phyloP scores from a whole-genome alignment of 192 early-diverging fungal species.

The Umbelopsis sp. region DNA sequence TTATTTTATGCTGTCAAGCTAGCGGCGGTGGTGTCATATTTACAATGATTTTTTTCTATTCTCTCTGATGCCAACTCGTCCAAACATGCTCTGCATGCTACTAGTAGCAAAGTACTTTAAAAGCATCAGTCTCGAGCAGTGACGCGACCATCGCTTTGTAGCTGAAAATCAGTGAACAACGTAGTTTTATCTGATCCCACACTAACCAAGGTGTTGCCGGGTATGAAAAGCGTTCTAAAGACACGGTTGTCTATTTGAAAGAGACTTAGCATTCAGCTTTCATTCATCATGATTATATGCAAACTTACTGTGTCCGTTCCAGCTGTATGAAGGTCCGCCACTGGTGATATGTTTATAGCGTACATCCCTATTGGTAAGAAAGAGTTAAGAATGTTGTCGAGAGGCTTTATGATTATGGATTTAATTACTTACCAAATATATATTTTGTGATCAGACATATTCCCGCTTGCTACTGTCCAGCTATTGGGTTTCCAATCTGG shows the following conservation, averaged over 20 bases:
- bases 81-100: too few relatives aligned
- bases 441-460: conserved; percentile 6
- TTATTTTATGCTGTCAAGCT: too few relatives aligned
- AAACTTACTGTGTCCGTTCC: conserved; percentile 14
- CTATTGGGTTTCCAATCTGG: conserved; percentile 11
- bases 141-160: background rate
- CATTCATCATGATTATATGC: background rate
- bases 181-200: background rate
- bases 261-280: background rate
- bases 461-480: conserved; percentile 3
- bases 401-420: background rate
- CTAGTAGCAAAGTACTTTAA: too few relatives aligned
- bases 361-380: background rate
- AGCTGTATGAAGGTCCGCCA: conserved; percentile 5
- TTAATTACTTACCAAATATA: conserved; percentile 1
- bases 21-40: background rate
- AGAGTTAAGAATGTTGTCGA: background rate
- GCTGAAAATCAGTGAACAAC: background rate
- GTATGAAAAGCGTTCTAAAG: background rate
- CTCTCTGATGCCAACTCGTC: background rate
- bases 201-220: conserved; percentile 3
- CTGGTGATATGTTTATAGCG: conserved; percentile 2
- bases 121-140: background rate
- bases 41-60: background rate
- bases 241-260: background rate